Base-by-base conservation (phyloP, 345 rosid species). In the Firmiana major region DNA sequence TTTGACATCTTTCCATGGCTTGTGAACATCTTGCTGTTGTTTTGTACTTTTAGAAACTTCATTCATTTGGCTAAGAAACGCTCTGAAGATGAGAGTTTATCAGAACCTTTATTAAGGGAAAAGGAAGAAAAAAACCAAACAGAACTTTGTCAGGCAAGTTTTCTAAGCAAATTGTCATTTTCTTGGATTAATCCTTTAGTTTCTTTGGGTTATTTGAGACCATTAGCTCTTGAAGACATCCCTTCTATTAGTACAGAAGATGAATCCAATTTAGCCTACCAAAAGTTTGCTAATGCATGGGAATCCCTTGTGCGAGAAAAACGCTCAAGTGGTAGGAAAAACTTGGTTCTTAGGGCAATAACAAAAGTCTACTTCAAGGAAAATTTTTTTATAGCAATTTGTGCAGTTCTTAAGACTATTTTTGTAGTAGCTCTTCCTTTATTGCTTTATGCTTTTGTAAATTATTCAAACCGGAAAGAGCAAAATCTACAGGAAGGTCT, bases 151-250 rank as follows among this genome's bases (percentile, higher is more conserved):
- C 82, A 78, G 31, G 88, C 88, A 66, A 76, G 84, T 26, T 88
- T 88, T 74, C 68, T 89, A 76, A 86, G 92, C 79, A 75, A 76
- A 71, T 53, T 89, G 66, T 69, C 86, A 7, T 91, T 93, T 77
- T 86, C 94, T 55, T 93, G 95, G 94, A 85, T 91, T 51, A 89
- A 86, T 81, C 84, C 89, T 54, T 84, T 93, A 63, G 89, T 89
- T 75, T 74, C 86, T 0, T 72, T 84, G 71, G 97, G 95, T n/a
- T 86, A 78, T 85, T 81, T 77, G 8, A 93, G 82, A 76, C 91
- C 90, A 60, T 83, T 93, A 45, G 74, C 77, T 9, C 74, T 79
- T 12, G 89, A 93, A 58, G 95, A 93, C 72, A 87, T 93, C 65
- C 94, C 95, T 43, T 65, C 78, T 10, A 65, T 83, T 11, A 71